Base-by-base conservation (phyloP, 305 asterid species). In the Fraxinus sp. region DNA sequence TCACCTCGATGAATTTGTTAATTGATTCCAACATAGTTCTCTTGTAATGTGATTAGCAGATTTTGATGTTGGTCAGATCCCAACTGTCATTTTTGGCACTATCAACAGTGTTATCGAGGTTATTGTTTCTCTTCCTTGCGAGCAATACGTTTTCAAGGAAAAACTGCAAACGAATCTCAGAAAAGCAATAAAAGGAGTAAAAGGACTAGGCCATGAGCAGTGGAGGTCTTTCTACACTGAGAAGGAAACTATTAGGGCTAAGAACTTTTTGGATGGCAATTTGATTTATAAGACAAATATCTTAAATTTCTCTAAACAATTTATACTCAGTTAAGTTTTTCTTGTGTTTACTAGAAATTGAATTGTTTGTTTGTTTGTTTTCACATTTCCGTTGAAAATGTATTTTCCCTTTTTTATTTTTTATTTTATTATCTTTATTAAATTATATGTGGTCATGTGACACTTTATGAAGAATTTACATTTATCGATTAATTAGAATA, bases 171-270 rank as follows among this genome's bases (percentile, higher is more conserved):
- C 79, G 3, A 90, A 88, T 82, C 83, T 97, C 75, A 88, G 98
- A 89, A 93, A 89, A 84, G 98, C 93, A 90, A 93, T 95, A 46
- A 95, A 92, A 89, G 98, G 99, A 2, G 98, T 97, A 10, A 97
- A 98, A 7, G 98, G 98, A 11, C 89, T 95, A 81, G 89, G 96
- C 85, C 98, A 97, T 8, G 98, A 95, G 84, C 97, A 97, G 30
- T 97, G 99, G 99, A 90, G 99, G 85, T 97, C 98, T 5, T 95
- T 95, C 82, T 93, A 90, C 92, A 93, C 88, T 13, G 98, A 95
- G 93, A 95, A 93, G 91, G 92, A 97, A 86, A 93, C 95, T 0
- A 89, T 79, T 1, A 97, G 93, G 46, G 91, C 98, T 11, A 93
- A 92, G 83, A 93, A 88, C 88, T 97, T 95, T 86, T 87, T 97